Base-by-base conservation (phyloP, 768 basidiomycete genomes). In the Daedaleopsis sinensis region DNA sequence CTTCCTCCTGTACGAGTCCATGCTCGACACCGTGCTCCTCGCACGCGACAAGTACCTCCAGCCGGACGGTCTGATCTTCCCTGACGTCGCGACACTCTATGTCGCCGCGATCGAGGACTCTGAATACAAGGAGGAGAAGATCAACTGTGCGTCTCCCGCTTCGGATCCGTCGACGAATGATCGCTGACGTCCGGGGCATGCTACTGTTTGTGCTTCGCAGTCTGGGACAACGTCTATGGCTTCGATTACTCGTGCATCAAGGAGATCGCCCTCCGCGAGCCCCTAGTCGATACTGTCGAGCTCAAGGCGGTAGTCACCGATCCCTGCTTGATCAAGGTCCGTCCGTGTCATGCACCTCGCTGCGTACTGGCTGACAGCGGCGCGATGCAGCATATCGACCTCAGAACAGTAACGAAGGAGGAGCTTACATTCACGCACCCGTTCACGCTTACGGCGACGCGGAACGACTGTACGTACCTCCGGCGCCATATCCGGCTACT, bases 211-310 rank as follows among this genome's bases (percentile, higher is more conserved):
- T 18, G 50, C 32, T 43, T 24, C 55, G n/a, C 46, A 98, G 96
- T 96, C 82, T 99, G 97, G 97, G 95, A 98, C 71, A 95, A 98
- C 69, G 97, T 99, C 21, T 99, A 99, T 76, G 97, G 97, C 24
- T 98, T 99, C 76, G 96, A 99, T 77, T 99, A 93, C 77, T 97
- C 95, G 43, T 98, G 97, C 74, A 98, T 99, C 82, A 98, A 98
- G 78, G 94, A 97, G 73, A 97, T 99, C 67, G 97, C 97, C 2
- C 79, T 99, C 57, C 84, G 92, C 35, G 97, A 99, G 73, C 97
- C 97, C 47, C 81, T 99, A 49, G 97, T 99, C 36, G 97, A 99
- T 77, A 97, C 95, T n/a, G 97, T 99, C 61, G 97, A 99, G 66
- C 79, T 98, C 67, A 96, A 96, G 76, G 80, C 94, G 2, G 96